Evolutionary conservation across 371 early-diverging fungal genomes (phyloP).

Genomic region (Mortierella sp.): DNA sequence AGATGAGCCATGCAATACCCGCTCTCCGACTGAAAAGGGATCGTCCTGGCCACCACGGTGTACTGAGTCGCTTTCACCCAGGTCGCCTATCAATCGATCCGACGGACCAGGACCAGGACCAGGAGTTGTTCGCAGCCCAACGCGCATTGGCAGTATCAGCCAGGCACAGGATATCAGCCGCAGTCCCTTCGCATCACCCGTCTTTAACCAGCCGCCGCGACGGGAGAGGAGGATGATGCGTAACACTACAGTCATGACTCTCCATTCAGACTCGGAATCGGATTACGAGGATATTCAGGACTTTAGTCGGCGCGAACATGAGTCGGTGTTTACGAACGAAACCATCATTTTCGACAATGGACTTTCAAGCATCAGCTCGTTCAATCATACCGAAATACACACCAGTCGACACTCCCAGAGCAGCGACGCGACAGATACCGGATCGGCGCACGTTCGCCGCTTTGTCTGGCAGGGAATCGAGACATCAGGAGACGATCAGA

Average conservation of each 20-base stretch:
- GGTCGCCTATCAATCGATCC: neutral
- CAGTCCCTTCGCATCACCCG: neutral
- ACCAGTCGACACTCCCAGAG: slow-evolving; percentile 1
- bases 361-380: slow-evolving; percentile 6
- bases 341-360: slow-evolving; percentile 20
- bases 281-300: slow-evolving; percentile 23
- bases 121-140: neutral
- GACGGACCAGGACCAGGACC: neutral
- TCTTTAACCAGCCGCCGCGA: neutral
- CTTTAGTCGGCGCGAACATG: slow-evolving; percentile 10
- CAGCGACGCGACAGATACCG: neutral
- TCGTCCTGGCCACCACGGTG: slow-evolving; percentile 20
- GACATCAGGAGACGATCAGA: slow-evolving; percentile 25
- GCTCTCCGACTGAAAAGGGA: slow-evolving; percentile 9
- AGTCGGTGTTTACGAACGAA: neutral
- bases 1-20: slow-evolving; percentile 17
- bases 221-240: slow-evolving; percentile 22
- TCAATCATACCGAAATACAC: slow-evolving; percentile 4
- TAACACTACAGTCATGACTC: slow-evolving; percentile 49
- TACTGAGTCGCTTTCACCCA: neutral
- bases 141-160: slow-evolving; percentile 10
- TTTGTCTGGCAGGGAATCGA: slow-evolving; percentile 17
- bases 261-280: slow-evolving; percentile 49
- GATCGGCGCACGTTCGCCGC: neutral
- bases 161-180: slow-evolving; percentile 6